Evolutionary conservation across 108 stramenopile genomes (phyloP), one percentile per base, ranked within the genome.

Genomic region (Discostella stelligeroides): DNA sequence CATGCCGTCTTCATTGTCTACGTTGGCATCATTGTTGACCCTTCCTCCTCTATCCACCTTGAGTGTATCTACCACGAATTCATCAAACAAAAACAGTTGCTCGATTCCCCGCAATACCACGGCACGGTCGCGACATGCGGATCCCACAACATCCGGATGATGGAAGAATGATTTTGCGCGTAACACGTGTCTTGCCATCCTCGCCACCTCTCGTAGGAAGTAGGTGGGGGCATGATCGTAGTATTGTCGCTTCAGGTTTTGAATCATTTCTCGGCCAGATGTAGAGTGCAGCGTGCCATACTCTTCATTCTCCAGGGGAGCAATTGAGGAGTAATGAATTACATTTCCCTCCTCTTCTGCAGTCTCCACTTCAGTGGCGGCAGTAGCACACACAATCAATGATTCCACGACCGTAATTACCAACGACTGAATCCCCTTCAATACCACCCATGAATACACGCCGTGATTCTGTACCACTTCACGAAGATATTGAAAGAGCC

Each of bases 41-140:
- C n/a, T n/a, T 11, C 25, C 34, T 25, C 18, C 45, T 47, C n/a
- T 14, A 11, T 21, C 39, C 42, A 9, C 41, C 45, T 63, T 25
- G 12, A 55, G 9, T 37, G 38, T 67, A 18, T 78, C 60, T 7
- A 30, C 24, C 21, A 82, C 14, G 59, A 63, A 74, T 5, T 48
- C 56, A 84, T 92, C 91, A 76, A 92, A 92, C 39, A 65, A 73
- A 27, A 92, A 75, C 43, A 90, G 70, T 54, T 92, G 88, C 60
- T 92, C 88, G 57, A 92, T 87, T 25, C 84, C 87, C 25, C 78
- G 49, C 41, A 50, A 30, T 11, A 39, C 70, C 47, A 79, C 63
- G 17, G 28, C 40, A 0, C 70, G 62, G 47, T 72, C 57, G 14
- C 58, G 50, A 47, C 70, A 71, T 46, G 66, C 78, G 30, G 79